Percentiles rank a stretch among this genome's conserved stretches.
phyloP scores from a whole-genome alignment of 2,329 filamentous ascomycete species.

The Ophiocordyceps australis region DNA sequence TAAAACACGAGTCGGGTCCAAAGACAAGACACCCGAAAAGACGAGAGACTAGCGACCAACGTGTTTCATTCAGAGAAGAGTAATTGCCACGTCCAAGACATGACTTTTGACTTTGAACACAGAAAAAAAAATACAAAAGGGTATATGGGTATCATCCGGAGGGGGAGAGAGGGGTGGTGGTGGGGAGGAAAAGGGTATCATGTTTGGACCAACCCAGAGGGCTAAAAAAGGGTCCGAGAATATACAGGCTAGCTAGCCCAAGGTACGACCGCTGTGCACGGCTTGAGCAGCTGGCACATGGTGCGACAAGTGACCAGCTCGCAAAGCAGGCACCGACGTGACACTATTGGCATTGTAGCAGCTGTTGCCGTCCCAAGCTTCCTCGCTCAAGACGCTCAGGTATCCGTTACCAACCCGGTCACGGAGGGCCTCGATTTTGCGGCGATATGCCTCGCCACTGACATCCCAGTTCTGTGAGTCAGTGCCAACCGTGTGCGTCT shows the following conservation, averaged over 20 bases:
- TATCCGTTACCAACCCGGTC: constrained; percentile 77
- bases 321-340: constrained; percentile 10
- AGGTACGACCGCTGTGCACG: constrained; percentile 32
- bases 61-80: too few species aligned
- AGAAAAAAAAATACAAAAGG: too few species aligned
- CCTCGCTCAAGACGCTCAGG: constrained; percentile 71
- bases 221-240: too few species aligned
- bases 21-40: too few species aligned
- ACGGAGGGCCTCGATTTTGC: constrained; percentile 73
- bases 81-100: too few species aligned
- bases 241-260: constrained; percentile 19
- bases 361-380: constrained; percentile 36
- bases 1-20: too few species aligned
- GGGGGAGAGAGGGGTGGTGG: too few species aligned
- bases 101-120: too few species aligned
- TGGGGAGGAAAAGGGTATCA: constrained; percentile 10
- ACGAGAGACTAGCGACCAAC: too few species aligned
- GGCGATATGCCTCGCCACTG: constrained; percentile 63
- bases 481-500: constrained; percentile 4
- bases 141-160: too few species aligned
- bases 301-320: constrained; percentile 12
- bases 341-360: constrained; percentile 7
- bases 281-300: constrained; percentile 20
- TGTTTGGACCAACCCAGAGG: too few species aligned
- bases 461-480: constrained; percentile 42